These are phyloP conservation scores for Syzygium jambos DNA, from an alignment of 345 rosid genomes.

Conservation along the genomic window DNA sequence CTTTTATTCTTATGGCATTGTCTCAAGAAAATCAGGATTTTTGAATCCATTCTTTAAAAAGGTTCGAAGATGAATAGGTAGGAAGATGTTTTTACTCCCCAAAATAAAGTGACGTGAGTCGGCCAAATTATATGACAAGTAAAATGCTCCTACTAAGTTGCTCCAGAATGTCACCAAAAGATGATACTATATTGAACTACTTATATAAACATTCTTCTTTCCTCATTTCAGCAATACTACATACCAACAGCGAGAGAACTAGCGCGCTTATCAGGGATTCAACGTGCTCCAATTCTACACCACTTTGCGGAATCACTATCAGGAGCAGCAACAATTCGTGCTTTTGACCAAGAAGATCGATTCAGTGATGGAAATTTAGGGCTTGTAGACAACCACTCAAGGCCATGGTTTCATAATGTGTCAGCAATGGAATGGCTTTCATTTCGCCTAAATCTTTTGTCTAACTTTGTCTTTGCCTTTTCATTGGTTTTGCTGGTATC, in stretches of 20 bases:
- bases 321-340: conserved; percentile 86
- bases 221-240: conserved; percentile 57
- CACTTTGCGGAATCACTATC: conserved; percentile 90
- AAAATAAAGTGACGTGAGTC: background rate
- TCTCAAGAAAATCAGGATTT: background rate
- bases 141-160: background rate
- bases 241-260: conserved; percentile 88
- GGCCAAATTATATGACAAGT: background rate
- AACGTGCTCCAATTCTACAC: conserved; percentile 89
- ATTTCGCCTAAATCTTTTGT: conserved; percentile 73
- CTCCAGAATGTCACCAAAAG: background rate
- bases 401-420: conserved; percentile 88
- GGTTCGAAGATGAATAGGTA: background rate
- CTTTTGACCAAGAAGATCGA: conserved; percentile 68
- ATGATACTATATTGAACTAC: background rate
- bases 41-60: background rate
- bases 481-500: conserved; percentile 77
- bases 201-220: background rate
- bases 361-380: conserved; percentile 51
- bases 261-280: conserved; percentile 79
- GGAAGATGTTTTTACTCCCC: background rate
- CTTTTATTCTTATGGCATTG: background rate
- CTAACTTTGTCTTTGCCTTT: conserved; percentile 89
- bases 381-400: conserved; percentile 70
- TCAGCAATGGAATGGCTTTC: conserved; percentile 98